Evolutionary conservation across 1,284 basidiomycete genomes (phyloP), one percentile per base, ranked within the genome.

Genomic region (Trichosporon sp.): DNA sequence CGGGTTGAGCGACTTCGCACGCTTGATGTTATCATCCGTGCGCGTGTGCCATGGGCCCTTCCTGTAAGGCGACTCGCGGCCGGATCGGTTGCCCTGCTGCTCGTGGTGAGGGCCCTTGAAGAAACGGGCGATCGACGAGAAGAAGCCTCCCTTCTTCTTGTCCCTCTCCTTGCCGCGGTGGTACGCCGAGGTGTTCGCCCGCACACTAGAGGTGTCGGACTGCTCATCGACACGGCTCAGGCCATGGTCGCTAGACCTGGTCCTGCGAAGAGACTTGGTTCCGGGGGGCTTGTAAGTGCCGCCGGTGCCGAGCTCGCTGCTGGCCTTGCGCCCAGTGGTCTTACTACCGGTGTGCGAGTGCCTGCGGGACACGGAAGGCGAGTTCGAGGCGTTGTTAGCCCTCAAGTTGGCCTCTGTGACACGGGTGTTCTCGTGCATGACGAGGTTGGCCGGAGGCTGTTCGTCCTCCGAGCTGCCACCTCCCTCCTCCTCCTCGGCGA

Each of bases 401-500:
- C 18, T 60, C 56, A 60, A 23, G 56, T 60, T 60, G 56, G 56
- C 56, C 56, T 60, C 56, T 1, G 56, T 60, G 15, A 35, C 62
- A 12, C 62, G 64, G 21, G 32, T 35, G 60, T 72, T 83, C 71
- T 82, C 81, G 65, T 83, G 82, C 25, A 83, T 76, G 15, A 81
- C 78, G 2, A 81, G 68, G 5, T 76, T 77, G 23, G 77, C 70
- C 0, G 64, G 69, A 2, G 67, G 74, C 29, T 80, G 80, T 29
- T 80, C 80, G 29, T 73, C 79, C 9, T 80, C 81, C 32, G 77
- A 78, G 21, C 77, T 79, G 18, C 74, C 76, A 65, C 80, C 82
- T 25, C 75, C 75, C 68, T 83, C 82, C 51, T 83, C 77, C 68
- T 83, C 81, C 56, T 83, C 82, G 42, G 76, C 78, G 56, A 83